A percentile compares a stretch with the other conserved stretches of the same genome.
These are phyloP conservation scores for Chaetomiaceae sp. DNA, from an alignment of 2,329 filamentous ascomycete genomes.

Conservation along the genomic window DNA sequence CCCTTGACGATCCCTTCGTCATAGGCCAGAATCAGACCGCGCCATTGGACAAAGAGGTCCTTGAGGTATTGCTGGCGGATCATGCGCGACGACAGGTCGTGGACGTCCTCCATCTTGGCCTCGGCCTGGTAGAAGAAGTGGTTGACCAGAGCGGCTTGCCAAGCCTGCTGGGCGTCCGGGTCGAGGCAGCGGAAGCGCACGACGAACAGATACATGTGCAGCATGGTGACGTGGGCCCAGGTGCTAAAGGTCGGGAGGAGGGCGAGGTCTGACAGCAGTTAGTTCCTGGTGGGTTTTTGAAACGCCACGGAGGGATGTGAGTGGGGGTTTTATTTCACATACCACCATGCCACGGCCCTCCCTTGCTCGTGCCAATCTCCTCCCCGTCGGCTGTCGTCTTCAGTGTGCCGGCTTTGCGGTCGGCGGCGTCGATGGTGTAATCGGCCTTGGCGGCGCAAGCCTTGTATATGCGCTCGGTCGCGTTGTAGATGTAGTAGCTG, in stretches of 20 bases:
- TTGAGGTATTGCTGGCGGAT: constrained; percentile 67
- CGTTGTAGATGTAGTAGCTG: constrained; percentile 71
- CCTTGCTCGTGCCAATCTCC: constrained; percentile 66
- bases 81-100: constrained; percentile 60
- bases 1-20: constrained; percentile 76
- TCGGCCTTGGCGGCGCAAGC: constrained; percentile 67
- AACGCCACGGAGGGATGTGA: too few species aligned
- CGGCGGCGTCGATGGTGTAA: constrained; percentile 68
- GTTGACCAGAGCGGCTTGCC: constrained; percentile 88
- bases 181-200: constrained; percentile 78
- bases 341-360: constrained; percentile 81
- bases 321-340: constrained; percentile 33
- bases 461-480: constrained; percentile 74
- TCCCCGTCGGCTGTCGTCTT: constrained; percentile 72
- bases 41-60: constrained; percentile 90
- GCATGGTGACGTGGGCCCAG: constrained; percentile 93
- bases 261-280: constrained; percentile 56
- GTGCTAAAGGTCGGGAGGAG: constrained; percentile 86
- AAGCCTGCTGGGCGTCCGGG: constrained; percentile 62
- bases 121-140: constrained; percentile 92
- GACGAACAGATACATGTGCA: constrained; percentile 91
- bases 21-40: constrained; percentile 77
- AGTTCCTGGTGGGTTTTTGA: not conserved
- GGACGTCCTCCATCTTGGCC: constrained; percentile 74
- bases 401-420: constrained; percentile 62